Evolutionary conservation across 2,329 filamentous ascomycete genomes (phyloP), one percentile per base, ranked within the genome.

Genomic region (Neobulgaria alba): DNA sequence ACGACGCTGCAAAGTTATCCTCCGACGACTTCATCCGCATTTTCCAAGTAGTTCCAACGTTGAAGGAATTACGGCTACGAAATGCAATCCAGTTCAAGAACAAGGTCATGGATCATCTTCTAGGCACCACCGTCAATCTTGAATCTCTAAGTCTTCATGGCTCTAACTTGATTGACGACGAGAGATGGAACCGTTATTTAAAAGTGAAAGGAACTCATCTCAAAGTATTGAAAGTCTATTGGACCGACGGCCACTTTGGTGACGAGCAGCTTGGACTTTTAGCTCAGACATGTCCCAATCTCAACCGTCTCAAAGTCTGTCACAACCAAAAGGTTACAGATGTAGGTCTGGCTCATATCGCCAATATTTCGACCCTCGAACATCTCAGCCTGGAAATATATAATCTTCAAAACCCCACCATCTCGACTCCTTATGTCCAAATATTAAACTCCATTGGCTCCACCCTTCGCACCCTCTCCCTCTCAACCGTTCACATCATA

Each of bases 71-170:
- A 42, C 83, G 87, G 49, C 66, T 94, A 9, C 79, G 83, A 36
- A 90, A 89, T 55, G 86, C 82, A n/a, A 85, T 92, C 36, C 89
- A 95, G 57, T 82, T 95, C 69, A 95, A 94, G 62, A 84, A 95
- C 55, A 70, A 71, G 29, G 83, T 88, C 31, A 73, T 95, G 61
- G 76, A 86, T 38, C 95, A 90, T 59, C 74, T 95, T 55, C 68
- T 85, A 15, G 78, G 79, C 41, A 83, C 85, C 35, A 73, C 83
- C 36, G 73, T 77, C 36, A 63, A 73, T 7, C 67, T 95, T n/a
- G 74, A 79, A 45, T 72, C 77, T 41, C 69, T 96, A 32, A 84
- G 87, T 48, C 71, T 96, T 0, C 82, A 92, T 48, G 85, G 87
- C 9, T 79, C 86, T 8, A 96, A 95, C 51, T 75, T 96, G 1